phyloP scores from a whole-genome alignment of 2,329 filamentous ascomycete species.

The Ophiostoma quercus region DNA sequence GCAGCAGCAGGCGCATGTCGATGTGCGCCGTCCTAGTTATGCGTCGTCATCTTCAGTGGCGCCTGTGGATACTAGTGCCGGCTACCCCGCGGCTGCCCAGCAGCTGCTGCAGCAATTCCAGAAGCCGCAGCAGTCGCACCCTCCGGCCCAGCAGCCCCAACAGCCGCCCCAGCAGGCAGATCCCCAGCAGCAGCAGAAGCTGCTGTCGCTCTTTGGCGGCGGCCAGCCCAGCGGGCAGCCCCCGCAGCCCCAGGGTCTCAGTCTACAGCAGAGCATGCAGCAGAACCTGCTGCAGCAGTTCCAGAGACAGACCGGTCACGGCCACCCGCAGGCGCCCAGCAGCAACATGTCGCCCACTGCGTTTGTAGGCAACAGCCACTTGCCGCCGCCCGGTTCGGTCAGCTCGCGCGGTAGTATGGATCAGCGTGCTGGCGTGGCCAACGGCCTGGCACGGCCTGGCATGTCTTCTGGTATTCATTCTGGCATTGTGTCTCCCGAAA shows the following conservation, averaged over 20 bases:
- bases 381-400: slow-evolving; percentile 16
- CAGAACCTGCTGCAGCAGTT: slow-evolving; percentile 17
- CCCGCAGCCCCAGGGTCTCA: not conserved
- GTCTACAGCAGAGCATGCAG: not conserved
- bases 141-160: not conserved
- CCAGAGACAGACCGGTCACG: slow-evolving; percentile 25
- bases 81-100: not conserved
- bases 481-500: not conserved
- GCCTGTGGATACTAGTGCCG: not conserved
- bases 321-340: not conserved
- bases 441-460: not conserved
- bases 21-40: slow-evolving; percentile 21
- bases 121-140: slow-evolving; percentile 4
- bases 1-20: not conserved
- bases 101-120: slow-evolving; percentile 7
- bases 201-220: slow-evolving; percentile 59
- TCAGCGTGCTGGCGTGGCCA: not conserved
- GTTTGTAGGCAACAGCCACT: not conserved
- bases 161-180: not conserved
- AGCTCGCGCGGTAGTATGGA: slow-evolving; percentile 21
- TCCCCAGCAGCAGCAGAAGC: slow-evolving; percentile 34
- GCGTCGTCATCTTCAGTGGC: slow-evolving; percentile 16
- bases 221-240: not conserved
- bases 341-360: slow-evolving; percentile 13
- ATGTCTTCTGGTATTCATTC: not conserved